phyloP scores from a whole-genome alignment of 257 asterid genomes.

The Asclepias syriaca region DNA sequence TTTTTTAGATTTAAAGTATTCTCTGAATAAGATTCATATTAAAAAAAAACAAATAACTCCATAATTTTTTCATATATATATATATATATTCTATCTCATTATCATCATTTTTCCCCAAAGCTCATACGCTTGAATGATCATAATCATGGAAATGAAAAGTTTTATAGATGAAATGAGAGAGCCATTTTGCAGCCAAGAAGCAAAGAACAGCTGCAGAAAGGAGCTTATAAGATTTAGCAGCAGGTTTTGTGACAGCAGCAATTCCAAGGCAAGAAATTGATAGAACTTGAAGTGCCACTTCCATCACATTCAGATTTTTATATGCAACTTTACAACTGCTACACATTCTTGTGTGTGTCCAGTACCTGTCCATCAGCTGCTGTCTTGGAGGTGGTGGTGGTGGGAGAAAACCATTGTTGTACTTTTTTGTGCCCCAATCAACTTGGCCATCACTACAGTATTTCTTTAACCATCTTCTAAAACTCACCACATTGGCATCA shows the following conservation, averaged over 20 bases:
- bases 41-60: no score
- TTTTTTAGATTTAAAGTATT: no score
- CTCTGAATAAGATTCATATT: no score
- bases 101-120: neutral
- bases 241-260: constrained; percentile 56
- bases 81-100: no score
- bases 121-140: constrained; percentile 45
- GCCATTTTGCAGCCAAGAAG: constrained; percentile 73
- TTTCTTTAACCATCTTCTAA: constrained; percentile 72
- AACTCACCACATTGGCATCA: constrained; percentile 53
- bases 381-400: constrained; percentile 71
- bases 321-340: constrained; percentile 67
- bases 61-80: no score
- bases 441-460: constrained; percentile 50
- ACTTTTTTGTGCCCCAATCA: constrained; percentile 62
- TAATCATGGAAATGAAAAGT: constrained; percentile 84
- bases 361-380: constrained; percentile 73
- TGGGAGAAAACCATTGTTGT: constrained; percentile 42
- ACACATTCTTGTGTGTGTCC: constrained; percentile 70
- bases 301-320: constrained; percentile 42
- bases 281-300: constrained; percentile 49
- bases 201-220: constrained; percentile 50
- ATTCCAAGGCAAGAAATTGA: constrained; percentile 46
- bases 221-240: constrained; percentile 34
- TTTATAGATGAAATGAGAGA: constrained; percentile 65